A percentile compares a stretch with the other conserved stretches of the same genome.
phyloP scores from a whole-genome alignment of 176 grass and related monocot genomes.

The Oryza nivara region DNA sequence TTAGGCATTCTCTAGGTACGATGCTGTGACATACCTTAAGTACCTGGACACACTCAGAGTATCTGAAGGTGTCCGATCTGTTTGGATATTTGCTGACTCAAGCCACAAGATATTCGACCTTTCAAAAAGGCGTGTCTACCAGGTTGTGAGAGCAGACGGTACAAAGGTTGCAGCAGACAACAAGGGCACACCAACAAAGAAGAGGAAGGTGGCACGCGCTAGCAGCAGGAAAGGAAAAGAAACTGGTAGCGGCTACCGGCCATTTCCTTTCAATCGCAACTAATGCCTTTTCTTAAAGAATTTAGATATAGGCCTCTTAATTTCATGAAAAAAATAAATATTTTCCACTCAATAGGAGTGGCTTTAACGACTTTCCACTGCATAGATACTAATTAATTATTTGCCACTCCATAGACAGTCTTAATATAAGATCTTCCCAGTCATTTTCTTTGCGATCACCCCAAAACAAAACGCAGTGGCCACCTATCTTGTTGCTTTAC shows the following conservation, averaged over 20 bases:
- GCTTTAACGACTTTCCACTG: not conserved
- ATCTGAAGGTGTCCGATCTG: constrained; percentile 89
- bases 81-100: constrained; percentile 97
- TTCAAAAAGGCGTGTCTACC: constrained; percentile 87
- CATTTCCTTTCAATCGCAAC: constrained; percentile 20
- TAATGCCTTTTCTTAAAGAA: constrained; percentile 13
- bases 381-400: not conserved
- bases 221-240: constrained; percentile 60
- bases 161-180: constrained; percentile 47
- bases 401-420: not conserved
- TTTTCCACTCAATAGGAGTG: too few relatives aligned
- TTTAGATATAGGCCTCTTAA: not conserved
- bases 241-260: constrained; percentile 45
- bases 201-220: constrained; percentile 52
- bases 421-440: not conserved
- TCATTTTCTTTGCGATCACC: not conserved
- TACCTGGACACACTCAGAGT: constrained; percentile 92
- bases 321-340: not conserved
- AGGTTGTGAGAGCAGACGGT: constrained; percentile 71
- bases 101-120: constrained; percentile 96
- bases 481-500: too few relatives aligned
- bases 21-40: constrained; percentile 91
- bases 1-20: constrained; percentile 59
- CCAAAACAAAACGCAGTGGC: not conserved
- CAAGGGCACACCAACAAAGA: constrained; percentile 64